These are phyloP conservation scores for Blepharisma undulans DNA, from an alignment of 169 alveolate genomes.

Conservation along the genomic window DNA sequence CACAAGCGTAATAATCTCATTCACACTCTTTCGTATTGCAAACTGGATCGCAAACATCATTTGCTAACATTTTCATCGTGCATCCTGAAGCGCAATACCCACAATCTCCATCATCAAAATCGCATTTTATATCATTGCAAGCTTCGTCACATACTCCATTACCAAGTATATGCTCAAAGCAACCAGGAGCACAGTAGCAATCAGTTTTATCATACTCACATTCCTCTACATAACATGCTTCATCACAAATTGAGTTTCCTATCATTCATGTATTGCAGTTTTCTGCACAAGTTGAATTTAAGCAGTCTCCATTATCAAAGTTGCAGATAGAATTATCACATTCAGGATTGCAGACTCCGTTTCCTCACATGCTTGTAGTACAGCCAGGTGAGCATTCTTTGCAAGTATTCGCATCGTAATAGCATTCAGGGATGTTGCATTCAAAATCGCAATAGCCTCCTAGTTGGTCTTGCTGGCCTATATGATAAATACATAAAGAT, in stretches of 20 bases:
- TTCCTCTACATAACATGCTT: not conserved
- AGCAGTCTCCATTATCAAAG: not conserved
- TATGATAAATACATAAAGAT: not conserved
- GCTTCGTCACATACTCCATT: not conserved
- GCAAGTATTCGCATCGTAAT: not conserved
- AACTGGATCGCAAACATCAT: not conserved
- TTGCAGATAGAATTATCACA: not conserved
- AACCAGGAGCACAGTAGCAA: not conserved
- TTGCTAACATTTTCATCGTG: not conserved
- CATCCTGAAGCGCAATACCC: slow-evolving; percentile 32
- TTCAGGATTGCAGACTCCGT: not conserved
- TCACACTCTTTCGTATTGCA: slow-evolving; percentile 2
- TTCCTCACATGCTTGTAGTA: not conserved
- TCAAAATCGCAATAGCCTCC: not conserved
- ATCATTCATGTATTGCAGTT: not conserved
- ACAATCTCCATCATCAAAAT: slow-evolving; percentile 11
- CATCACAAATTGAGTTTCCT: not conserved
- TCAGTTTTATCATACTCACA: not conserved
- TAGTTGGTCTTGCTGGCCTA: no score
- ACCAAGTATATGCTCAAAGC: not conserved
- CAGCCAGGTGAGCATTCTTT: not conserved
- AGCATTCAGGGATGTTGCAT: slow-evolving; percentile 14
- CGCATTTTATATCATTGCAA: not conserved
- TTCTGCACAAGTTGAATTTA: not conserved
- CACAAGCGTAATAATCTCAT: not conserved